Evolutionary conservation across 257 asterid species (phyloP).

Genomic region (Solanum sparsipilum): DNA sequence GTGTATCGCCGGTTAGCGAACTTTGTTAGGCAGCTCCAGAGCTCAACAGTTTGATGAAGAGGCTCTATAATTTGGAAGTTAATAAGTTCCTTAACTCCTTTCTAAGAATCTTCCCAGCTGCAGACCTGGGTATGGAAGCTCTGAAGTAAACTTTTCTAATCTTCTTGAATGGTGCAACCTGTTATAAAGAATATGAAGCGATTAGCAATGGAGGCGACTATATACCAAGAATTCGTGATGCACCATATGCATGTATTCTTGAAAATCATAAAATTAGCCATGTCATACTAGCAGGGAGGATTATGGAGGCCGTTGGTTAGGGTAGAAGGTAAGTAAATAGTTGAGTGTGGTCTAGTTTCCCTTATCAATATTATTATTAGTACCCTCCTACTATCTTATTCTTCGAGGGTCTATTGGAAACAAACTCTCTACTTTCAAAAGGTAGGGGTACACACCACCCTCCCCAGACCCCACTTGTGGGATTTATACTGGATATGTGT

Average conservation of each 20-base stretch:
- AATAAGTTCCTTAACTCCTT: constrained; percentile 29
- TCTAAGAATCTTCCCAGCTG: constrained; percentile 64
- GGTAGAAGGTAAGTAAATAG: not conserved
- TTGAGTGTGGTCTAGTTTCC: not conserved
- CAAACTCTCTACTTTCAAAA: not conserved
- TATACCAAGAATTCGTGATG: not conserved
- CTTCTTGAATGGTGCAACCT: constrained; percentile 88
- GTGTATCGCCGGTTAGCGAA: not conserved
- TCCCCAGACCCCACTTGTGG: not conserved
- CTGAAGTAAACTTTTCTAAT: constrained; percentile 54
- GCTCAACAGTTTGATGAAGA: not conserved
- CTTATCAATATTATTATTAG: not conserved
- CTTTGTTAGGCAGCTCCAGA: not conserved
- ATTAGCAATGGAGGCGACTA: not conserved
- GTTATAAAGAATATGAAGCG: not conserved
- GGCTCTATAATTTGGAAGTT: constrained; percentile 44
- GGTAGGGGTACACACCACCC: not conserved
- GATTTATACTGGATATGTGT: not conserved
- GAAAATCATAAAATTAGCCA: not conserved
- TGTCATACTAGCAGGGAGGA: not conserved
- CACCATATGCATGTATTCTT: not conserved
- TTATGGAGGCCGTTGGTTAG: not conserved
- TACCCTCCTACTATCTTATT: not conserved
- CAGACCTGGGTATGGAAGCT: constrained; percentile 41
- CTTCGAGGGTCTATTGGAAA: not conserved